Conservation (phyloP, 2,329 filamentous ascomycete species). For the Phaeosphaeriaceae sp. region DNA sequence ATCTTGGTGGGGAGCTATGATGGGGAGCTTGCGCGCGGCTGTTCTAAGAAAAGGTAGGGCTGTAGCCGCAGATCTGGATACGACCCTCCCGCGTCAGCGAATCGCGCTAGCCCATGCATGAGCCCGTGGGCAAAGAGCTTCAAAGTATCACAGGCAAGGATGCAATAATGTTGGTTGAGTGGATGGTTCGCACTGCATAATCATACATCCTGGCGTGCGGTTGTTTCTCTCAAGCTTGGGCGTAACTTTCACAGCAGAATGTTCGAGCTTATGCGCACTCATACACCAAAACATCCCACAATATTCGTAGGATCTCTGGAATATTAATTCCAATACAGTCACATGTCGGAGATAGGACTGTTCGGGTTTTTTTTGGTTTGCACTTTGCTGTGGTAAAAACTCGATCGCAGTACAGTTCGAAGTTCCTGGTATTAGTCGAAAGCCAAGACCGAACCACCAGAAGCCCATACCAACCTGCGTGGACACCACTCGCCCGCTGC, state of each 20-base stretch:
- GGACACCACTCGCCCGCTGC: background rate
- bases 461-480: background rate
- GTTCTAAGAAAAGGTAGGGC: slow-evolving; percentile 21
- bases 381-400: background rate
- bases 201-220: background rate
- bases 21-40: slow-evolving; percentile 26
- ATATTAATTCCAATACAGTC: background rate
- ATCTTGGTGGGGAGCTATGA: slow-evolving; percentile 18
- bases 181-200: background rate
- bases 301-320: background rate
- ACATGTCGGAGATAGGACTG: background rate
- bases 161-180: too few species aligned
- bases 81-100: slow-evolving; percentile 28
- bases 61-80: slow-evolving; percentile 18
- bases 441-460: background rate
- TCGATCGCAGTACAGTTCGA: background rate
- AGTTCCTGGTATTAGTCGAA: background rate
- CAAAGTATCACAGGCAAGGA: background rate
- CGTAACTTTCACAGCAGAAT: background rate
- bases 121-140: slow-evolving; percentile 22
- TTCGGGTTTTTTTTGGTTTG: background rate
- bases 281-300: background rate
- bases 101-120: slow-evolving; percentile 22
- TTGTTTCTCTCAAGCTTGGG: background rate
- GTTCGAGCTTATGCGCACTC: background rate